Evolutionary conservation across 805 yeast genomes (phyloP), one percentile per base, ranked within the genome.

Genomic region (Starmerella apicola): DNA sequence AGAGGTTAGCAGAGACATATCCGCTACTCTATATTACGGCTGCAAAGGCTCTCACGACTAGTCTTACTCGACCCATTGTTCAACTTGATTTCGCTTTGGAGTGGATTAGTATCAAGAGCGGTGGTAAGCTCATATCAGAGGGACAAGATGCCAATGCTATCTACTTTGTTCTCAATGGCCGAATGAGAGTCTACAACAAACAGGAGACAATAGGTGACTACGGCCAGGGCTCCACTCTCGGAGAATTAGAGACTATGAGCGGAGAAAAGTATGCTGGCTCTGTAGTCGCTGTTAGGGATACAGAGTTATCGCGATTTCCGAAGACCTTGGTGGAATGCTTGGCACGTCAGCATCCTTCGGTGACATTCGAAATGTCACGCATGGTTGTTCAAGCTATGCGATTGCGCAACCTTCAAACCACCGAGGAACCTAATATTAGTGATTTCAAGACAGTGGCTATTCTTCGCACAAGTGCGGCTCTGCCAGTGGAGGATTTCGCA

Each of bases 221-320:
- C 53, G 95, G 96, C 2, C 94, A 85, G 57, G 96, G 96, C 5
- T 93, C 84, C 51, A 81, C 94, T 30, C 71, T 91, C 44, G 98
- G 97, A 3, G 97, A 88, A 59, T 79, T 91, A 7, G 98, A 88
- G 58, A 96, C 88, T 3, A 66, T 88, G 45, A 84, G 51, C n/a
- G 53, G 50, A 94, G 0, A 84, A 84, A 10, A 70, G 79, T 9
- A 69, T 76, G 41, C 70, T 93, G 55, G 69, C 74, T 3, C 68
- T 68, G 35, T 76, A 86, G 0, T 70, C 81, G 48, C 97, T 0
- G 81, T 88, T 0, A 67, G 98, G 54, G 97, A 88, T 50, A 81
- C 96, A 0, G 98, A 91, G 58, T 67, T 88, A 22, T 96, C 95
- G 0, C 69, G 95, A 55, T 81, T 88, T 39, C 97, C 98, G 13